Percentiles rank a stretch among this genome's conserved stretches.
phyloP scores from a whole-genome alignment of 495 filamentous ascomycete species.

The Hypoxylon fragiforme region DNA sequence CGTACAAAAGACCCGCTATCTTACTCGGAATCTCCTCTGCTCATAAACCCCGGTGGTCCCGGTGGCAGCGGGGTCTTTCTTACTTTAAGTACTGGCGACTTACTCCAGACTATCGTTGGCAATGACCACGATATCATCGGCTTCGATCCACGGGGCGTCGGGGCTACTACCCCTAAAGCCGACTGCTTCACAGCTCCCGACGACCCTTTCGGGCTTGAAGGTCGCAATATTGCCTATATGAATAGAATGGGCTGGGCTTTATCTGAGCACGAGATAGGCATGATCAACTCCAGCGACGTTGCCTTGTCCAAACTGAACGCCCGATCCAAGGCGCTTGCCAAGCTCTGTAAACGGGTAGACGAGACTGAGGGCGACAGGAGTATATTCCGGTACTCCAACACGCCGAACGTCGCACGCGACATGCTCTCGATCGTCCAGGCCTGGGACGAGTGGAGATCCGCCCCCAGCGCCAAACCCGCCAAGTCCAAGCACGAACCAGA shows the following conservation, averaged over 20 bases:
- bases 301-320: conserved; percentile 38
- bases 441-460: conserved; percentile 42
- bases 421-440: conserved; percentile 40
- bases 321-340: conserved; percentile 35
- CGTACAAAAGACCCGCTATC: conserved; percentile 51
- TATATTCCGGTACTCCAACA: conserved; percentile 38
- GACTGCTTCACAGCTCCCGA: conserved; percentile 36
- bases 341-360: conserved; percentile 44
- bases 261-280: conserved; percentile 33
- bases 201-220: conserved; percentile 17
- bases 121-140: conserved; percentile 39
- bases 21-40: conserved; percentile 28
- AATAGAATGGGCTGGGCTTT: conserved; percentile 24
- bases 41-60: conserved; percentile 50
- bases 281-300: conserved; percentile 42
- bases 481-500: conserved; percentile 7
- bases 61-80: conserved; percentile 53
- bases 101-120: conserved; percentile 49
- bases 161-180: conserved; percentile 37
- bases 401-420: conserved; percentile 36
- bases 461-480: conserved; percentile 4
- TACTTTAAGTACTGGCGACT: conserved; percentile 39
- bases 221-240: conserved; percentile 33
- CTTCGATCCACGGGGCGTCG: conserved; percentile 44
- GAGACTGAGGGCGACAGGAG: conserved; percentile 32